Evolutionary conservation across 345 rosid species (phyloP).

Genomic region (Gossypium rotundifolium): DNA sequence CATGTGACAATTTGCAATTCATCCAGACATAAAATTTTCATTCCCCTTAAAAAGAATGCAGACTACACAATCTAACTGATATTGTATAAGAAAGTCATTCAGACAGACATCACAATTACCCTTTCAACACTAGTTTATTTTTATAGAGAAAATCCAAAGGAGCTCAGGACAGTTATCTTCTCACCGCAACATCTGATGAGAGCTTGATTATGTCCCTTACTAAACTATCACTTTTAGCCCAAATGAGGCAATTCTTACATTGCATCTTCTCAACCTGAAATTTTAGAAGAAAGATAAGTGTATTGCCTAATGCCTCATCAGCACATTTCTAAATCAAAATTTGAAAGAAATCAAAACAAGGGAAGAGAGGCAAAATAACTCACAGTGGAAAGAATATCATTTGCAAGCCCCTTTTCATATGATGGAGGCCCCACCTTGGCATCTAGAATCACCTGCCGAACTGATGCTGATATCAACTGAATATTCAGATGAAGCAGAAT

Average conservation of each 20-base stretch:
- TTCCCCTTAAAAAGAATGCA: neutral
- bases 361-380: constrained; percentile 23
- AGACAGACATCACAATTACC: neutral
- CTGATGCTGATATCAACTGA: constrained; percentile 70
- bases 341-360: neutral
- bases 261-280: constrained; percentile 53
- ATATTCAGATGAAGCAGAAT: constrained; percentile 10
- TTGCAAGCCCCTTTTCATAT: constrained; percentile 75
- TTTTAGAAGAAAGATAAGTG: neutral
- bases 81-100: neutral
- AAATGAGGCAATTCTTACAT: constrained; percentile 71
- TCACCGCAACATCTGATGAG: constrained; percentile 53
- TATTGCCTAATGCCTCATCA: neutral
- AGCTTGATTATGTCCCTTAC: constrained; percentile 62
- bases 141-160: neutral
- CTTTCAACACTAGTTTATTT: neutral
- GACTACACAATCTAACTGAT: neutral
- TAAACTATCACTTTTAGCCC: constrained; percentile 89
- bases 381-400: constrained; percentile 75
- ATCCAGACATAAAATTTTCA: neutral
- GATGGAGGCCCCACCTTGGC: constrained; percentile 87
- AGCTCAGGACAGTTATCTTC: constrained; percentile 13
- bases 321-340: constrained; percentile 5
- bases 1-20: neutral
- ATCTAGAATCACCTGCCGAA: constrained; percentile 66